Base-by-base conservation (phyloP, 2,329 filamentous ascomycete genomes). In the Trichoderma endophyticum region DNA sequence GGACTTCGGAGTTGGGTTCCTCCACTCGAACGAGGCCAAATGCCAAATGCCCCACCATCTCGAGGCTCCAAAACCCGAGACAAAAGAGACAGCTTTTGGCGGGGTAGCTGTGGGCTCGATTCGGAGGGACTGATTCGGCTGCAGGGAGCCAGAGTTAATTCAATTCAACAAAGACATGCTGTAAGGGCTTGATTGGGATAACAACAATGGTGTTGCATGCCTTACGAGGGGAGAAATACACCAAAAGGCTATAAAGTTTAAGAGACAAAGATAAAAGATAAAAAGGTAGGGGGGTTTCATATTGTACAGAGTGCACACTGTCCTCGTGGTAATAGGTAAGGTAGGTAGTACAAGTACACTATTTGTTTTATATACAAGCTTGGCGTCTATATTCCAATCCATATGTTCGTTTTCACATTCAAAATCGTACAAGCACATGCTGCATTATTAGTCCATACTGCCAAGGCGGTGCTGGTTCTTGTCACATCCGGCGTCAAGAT, bases 1-100 rank as follows among this genome's bases (percentile, higher is more conserved):
- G 73, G 73, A 75, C 75, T 71, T 76, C 75, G 76, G 76, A 74
- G 60, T 68, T 71, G 71, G 65, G 69, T 72, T 74, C 48, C 71
- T 71, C 74, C 75, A 72, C 63, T 61, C 51, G 63, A 21, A n/a
- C 26, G 15, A 39, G 63, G 68, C 60, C 32, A n/a, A 59, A 59
- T 14, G 54, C 32, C 67, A 43, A 43, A 43, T 43, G 39, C 39
- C 68, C 68, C 68, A 54, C 66, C 68, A 60, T 34, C 30, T 32
- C 26, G 26, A 48, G 56, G 39, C 34, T 66, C 63, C 43, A 51
- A 51, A 51, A 18, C 34, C 43, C 51, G 54, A 56, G n/a, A 26
- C 68, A 68, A 34, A 34, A 28, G 24, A 59, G 24, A 11, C 54
- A 32, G 36, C 34, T 43, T 15, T 60, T 68, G 65, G 72, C 56